These are phyloP conservation scores for Bryoerythrophyllum caledonicum DNA, from an alignment of 225 moss, liverwort and hornwort genomes.

Conservation along the genomic window DNA sequence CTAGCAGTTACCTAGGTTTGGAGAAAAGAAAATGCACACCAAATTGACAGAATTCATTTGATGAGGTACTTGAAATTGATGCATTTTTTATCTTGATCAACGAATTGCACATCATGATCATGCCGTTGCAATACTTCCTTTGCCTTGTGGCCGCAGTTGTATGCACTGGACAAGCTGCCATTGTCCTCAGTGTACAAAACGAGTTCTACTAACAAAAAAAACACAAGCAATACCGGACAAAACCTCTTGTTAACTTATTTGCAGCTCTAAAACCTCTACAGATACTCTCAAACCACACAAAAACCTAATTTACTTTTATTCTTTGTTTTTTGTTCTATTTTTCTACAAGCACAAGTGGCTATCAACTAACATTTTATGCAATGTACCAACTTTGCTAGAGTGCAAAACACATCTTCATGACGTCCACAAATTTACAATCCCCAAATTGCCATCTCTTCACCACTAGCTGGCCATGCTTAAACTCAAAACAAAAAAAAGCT, in stretches of 20 bases:
- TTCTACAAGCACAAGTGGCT: too few species aligned
- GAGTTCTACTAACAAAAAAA: too few species aligned
- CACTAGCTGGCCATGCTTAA: neutral
- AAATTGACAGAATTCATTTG: neutral
- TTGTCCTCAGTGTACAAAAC: neutral
- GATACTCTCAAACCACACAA: neutral
- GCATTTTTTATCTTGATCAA: too few species aligned
- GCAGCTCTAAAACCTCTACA: neutral
- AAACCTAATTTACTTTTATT: neutral
- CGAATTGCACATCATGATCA: conserved; percentile 25
- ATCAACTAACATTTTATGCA: too few species aligned
- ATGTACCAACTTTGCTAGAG: too few species aligned
- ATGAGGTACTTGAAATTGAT: neutral
- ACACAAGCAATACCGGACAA: conserved; percentile 3
- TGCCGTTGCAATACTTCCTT: conserved; percentile 32
- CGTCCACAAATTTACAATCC: neutral
- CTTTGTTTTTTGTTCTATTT: too few species aligned
- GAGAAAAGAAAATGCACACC: neutral
- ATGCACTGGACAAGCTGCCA: conserved; percentile 46
- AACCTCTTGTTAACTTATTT: too few species aligned
- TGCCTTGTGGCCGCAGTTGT: conserved; percentile 30
- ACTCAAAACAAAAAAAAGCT: neutral
- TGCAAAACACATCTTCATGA: too few species aligned
- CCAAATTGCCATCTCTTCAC: too few species aligned
- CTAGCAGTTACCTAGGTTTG: neutral